Conservation (phyloP, 495 filamentous ascomycete genomes). For the Penicillium diatomitis region DNA sequence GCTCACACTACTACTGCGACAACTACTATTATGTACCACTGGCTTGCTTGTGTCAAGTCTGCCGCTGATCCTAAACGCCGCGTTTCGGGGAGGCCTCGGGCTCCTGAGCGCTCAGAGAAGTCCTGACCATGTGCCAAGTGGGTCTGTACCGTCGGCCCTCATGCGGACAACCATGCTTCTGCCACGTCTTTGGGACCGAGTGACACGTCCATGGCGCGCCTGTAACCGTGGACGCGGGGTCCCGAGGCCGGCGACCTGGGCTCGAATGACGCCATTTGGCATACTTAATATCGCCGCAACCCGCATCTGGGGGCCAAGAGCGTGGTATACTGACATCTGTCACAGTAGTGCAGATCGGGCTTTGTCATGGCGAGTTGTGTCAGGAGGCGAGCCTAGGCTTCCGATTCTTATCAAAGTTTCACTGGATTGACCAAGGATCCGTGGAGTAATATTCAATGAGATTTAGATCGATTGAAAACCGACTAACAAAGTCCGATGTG, state of each 20-base stretch:
- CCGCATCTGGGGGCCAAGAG: no score
- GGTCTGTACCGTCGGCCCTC: not conserved
- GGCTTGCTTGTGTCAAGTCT: no score
- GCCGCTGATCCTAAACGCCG: no score
- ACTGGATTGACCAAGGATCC: no score
- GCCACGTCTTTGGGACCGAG: constrained; percentile 1
- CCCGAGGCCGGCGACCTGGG: constrained; percentile 13
- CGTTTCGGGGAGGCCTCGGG: no score
- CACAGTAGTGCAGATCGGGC: not conserved
- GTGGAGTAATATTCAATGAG: not conserved
- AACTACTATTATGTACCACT: no score
- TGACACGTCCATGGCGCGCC: constrained; percentile 8
- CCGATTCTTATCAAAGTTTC: no score
- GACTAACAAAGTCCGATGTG: not conserved
- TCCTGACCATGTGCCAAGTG: constrained; percentile 1
- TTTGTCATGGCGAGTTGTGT: not conserved
- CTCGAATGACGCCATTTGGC: constrained; percentile 14
- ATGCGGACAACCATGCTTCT: constrained; percentile 8
- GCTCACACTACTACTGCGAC: no score
- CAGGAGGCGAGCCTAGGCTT: no score
- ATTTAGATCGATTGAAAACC: not conserved
- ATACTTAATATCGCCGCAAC: not conserved
- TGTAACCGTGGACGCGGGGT: constrained; percentile 10
- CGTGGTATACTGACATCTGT: not conserved
- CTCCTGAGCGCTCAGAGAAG: not conserved